Percentiles rank a stretch among this genome's conserved stretches.
These are phyloP conservation scores for Podaxis sp. DNA, from an alignment of 768 basidiomycete genomes.

Conservation along the genomic window DNA sequence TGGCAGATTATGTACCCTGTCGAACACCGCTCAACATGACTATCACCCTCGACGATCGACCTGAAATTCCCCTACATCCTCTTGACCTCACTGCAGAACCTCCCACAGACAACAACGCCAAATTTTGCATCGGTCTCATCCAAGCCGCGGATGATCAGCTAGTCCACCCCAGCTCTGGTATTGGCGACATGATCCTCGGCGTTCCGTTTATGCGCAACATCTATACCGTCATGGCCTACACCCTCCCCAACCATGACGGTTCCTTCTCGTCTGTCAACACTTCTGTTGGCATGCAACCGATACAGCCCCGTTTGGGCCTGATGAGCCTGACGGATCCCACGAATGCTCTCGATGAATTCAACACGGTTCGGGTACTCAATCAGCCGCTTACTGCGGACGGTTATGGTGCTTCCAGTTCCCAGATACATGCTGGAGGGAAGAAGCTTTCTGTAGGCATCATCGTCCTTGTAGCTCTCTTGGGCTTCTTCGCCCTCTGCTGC, in stretches of 20 bases:
- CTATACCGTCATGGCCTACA: slow-evolving; percentile 77
- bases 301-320: slow-evolving; percentile 54
- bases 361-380: slow-evolving; percentile 65
- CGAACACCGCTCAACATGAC: slow-evolving; percentile 67
- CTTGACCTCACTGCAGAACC: slow-evolving; percentile 67
- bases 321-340: slow-evolving; percentile 62
- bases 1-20: slow-evolving; percentile 74
- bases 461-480: slow-evolving; percentile 57
- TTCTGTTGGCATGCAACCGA: slow-evolving; percentile 4
- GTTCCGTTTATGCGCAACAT: slow-evolving; percentile 76
- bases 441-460: slow-evolving; percentile 59
- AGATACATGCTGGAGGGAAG: slow-evolving; percentile 23
- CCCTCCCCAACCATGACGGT: slow-evolving; percentile 44
- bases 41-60: slow-evolving; percentile 59
- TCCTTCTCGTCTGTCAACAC: slow-evolving; percentile 34
- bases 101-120: slow-evolving; percentile 36
- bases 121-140: slow-evolving; percentile 65
- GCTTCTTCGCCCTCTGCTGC: slow-evolving; percentile 58
- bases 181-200: slow-evolving; percentile 76
- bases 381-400: slow-evolving; percentile 43
- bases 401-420: neutral
- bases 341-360: slow-evolving; percentile 64
- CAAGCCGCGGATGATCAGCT: slow-evolving; percentile 53
- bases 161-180: slow-evolving; percentile 27
- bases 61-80: slow-evolving; percentile 65